Percentiles rank a stretch among this genome's conserved stretches.
Conservation (phyloP, 2,329 filamentous ascomycete genomes). For the Xylaria sp. region DNA sequence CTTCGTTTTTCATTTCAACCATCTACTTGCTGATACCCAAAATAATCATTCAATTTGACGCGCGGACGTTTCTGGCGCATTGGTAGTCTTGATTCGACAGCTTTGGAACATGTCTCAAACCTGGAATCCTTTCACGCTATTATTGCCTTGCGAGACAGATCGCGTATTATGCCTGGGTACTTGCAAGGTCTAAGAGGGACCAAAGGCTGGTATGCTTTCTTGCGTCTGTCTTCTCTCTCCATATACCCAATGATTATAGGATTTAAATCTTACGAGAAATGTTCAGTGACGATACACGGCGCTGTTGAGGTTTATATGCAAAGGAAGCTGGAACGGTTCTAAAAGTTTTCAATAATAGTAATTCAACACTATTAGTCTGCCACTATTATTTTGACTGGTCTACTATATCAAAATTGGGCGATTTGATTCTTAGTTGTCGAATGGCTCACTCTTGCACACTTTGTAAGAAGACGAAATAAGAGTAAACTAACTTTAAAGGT, state of each 20-base stretch:
- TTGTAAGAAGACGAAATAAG: not conserved
- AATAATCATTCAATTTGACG: constrained; percentile 8
- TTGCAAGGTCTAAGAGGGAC: not conserved
- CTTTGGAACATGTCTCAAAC: not conserved
- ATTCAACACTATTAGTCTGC: not conserved
- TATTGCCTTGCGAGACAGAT: constrained; percentile 5
- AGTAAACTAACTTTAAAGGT: not conserved
- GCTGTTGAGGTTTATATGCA: not conserved
- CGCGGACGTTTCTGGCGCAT: constrained; percentile 1
- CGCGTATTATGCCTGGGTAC: constrained; percentile 2
- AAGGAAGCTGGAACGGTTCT: not conserved
- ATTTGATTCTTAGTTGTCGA: not conserved
- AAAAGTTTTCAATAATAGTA: not conserved
- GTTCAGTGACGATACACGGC: not conserved
- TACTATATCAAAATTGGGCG: not conserved
- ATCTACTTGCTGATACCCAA: constrained; percentile 28
- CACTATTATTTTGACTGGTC: not conserved
- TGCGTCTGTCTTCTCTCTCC: not conserved
- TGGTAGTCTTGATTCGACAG: constrained; percentile 2
- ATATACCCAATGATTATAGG: not conserved
- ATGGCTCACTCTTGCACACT: not conserved
- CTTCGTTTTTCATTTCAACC: not conserved
- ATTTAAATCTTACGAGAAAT: not conserved
- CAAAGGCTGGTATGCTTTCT: not conserved
- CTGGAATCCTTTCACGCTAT: not conserved